Evolutionary conservation across 495 filamentous ascomycete species (phyloP), one percentile per base, ranked within the genome.

Genomic region (Achaetomiella virescens): DNA sequence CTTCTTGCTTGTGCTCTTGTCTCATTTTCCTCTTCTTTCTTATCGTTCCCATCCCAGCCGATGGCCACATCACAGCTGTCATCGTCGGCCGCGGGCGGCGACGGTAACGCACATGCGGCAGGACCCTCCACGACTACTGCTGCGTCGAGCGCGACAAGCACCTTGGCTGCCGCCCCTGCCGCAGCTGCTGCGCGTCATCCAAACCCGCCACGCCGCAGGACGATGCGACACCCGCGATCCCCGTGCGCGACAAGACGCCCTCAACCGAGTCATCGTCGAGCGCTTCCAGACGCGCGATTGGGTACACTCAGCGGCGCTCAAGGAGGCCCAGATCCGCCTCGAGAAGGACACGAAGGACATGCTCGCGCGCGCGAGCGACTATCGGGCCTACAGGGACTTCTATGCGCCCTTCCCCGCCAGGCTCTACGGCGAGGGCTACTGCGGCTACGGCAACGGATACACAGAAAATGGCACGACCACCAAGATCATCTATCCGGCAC

Each of bases 381-480:
- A 80, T 76, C 81, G 67, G 66, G 72, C 69, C 33, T 82, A 81
- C 76, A 80, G 66, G 66, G 74, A 70, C 40, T 75, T 72, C 61
- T 45, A 78, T 61, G 64, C 77, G 73, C 37, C 71, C 69, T 31
- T 15, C 29, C 73, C 78, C 2, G 69, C 70, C 41, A 65, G 64
- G 17, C 69, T 83, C 53, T 80, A 74, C 65, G 93, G 93, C 38
- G 76, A 84, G 53, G 93, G 93, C 48, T 98, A 95, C 66, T 83
- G 79, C 65, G 95, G 91, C 38, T 95, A 89, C 68, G 93, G 90
- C 36, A 98, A 97, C 68, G 82, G 84, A 25, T 78, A 77, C 54
- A 96, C 90, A 18, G 89, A 96, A 65, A 72, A 74, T 45, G 70
- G 71, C 15, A 75, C 71, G 52, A 67, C 70, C 14, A 65, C 69